Evolutionary conservation across 306 rosid species (phyloP), one percentile per base, ranked within the genome.

Genomic region (Alnus rubra): DNA sequence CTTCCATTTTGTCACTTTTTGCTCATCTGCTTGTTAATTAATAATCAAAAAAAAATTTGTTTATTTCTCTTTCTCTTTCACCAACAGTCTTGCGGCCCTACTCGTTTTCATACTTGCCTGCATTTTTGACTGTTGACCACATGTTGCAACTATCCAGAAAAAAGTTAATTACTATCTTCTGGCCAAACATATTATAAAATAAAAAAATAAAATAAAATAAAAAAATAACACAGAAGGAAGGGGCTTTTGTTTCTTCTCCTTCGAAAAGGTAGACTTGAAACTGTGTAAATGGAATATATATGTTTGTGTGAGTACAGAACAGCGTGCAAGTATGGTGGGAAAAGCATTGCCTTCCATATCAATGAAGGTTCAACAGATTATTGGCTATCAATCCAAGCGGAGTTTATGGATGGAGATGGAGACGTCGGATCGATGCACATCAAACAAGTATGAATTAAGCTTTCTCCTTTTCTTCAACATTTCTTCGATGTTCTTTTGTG

Each of bases 341-440:
- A 83, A 82, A 86, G 83, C 49, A 77, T 94, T 75, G 90, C 95
- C 54, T 94, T 92, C 83, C 92, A 79, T 71, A 97, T 94, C 3
- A 91, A 92, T 48, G 98, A 94, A 90, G 98, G 98, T 28, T 94
- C 98, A 31, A 89, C 98, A 13, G 87, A 90, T 4, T 93, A 33
- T 73, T 94, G 90, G 90, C 87, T 94, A 2, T 94, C 98, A n/a
- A 89, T 94, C 80, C 73, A 92, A 45, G 95, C 84, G 3, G 92
- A 86, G 69, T 94, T 84, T 81, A 97, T 88, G 85, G 92, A 87
- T 62, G 98, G 90, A 78, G 98, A 94, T 73, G 98, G 98, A 9
- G 98, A 92, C 79, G 74, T 94, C 8, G 82, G 90, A 62, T 84
- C 97, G 63, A 92, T 94, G 97, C 91, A 91, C 55, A 86, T 94